phyloP scores from a whole-genome alignment of 768 basidiomycete species.

The Suillus paluster region DNA sequence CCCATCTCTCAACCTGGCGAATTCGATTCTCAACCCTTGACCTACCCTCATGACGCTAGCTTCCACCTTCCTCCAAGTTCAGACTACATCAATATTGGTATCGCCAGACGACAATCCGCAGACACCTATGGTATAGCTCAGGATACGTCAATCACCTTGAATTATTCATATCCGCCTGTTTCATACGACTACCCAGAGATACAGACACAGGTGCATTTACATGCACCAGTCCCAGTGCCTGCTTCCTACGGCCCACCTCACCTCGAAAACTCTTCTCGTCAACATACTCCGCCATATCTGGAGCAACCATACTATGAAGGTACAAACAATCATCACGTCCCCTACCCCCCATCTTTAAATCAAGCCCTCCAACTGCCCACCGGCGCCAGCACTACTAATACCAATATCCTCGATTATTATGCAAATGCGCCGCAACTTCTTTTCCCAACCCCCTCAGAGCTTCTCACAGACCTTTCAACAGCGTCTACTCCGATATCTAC shows the following conservation, averaged over 20 bases:
- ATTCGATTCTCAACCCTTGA: slow-evolving; percentile 5
- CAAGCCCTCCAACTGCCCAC: slow-evolving; percentile 5
- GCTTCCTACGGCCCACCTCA: slow-evolving; percentile 20
- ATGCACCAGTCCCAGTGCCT: slow-evolving; percentile 34
- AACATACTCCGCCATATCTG: slow-evolving; percentile 12
- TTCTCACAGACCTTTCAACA: slow-evolving; percentile 50
- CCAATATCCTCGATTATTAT: slow-evolving; percentile 26
- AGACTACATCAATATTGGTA: background rate
- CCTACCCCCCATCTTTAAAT: slow-evolving; percentile 15
- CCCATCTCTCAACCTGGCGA: slow-evolving; percentile 3
- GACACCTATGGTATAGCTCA: background rate
- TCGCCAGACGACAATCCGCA: background rate
- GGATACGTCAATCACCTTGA: slow-evolving; percentile 12
- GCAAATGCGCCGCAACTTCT: slow-evolving; percentile 36
- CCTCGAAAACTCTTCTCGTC: slow-evolving; percentile 3
- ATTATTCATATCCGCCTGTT: slow-evolving; percentile 20
- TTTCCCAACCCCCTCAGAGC: slow-evolving; percentile 70
- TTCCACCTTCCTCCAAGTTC: background rate
- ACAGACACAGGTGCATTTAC: slow-evolving; percentile 21
- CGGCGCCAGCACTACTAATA: background rate
- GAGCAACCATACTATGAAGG: slow-evolving; percentile 12
- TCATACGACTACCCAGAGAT: slow-evolving; percentile 11
- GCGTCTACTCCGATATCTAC: slow-evolving; percentile 7
- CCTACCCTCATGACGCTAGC: background rate
- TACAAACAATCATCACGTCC: slow-evolving; percentile 16